phyloP scores from a whole-genome alignment of 192 early-diverging fungal species.

The Backusella mclennaniae region DNA sequence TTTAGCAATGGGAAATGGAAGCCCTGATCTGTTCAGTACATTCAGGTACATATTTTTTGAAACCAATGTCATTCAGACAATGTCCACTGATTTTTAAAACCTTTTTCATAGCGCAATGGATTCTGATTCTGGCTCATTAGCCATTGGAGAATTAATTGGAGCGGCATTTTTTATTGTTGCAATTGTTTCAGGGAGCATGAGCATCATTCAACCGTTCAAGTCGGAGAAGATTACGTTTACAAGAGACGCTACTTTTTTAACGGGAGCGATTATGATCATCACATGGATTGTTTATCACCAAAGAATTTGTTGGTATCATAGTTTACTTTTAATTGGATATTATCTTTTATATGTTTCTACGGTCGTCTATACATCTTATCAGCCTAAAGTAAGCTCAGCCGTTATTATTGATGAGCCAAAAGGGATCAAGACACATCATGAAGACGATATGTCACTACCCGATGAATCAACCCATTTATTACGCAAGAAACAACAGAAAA shows the following conservation, averaged over 20 bases:
- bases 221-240: slow-evolving; percentile 64
- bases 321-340: slow-evolving; percentile 49
- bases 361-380: slow-evolving; percentile 21
- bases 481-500: neutral
- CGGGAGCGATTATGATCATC: slow-evolving; percentile 51
- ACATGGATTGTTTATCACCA: slow-evolving; percentile 50
- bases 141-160: slow-evolving; percentile 87
- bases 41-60: slow-evolving; percentile 30
- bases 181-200: slow-evolving; percentile 80
- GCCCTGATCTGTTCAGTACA: slow-evolving; percentile 87
- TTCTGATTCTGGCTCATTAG: slow-evolving; percentile 70
- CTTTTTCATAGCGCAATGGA: slow-evolving; percentile 53
- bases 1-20: slow-evolving; percentile 85
- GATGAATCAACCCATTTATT: neutral
- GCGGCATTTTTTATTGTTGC: slow-evolving; percentile 80
- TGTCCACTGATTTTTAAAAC: neutral
- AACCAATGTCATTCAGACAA: no score
- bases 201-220: slow-evolving; percentile 74
- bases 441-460: neutral
- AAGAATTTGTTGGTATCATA: slow-evolving; percentile 50
- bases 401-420: neutral
- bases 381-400: slow-evolving; percentile 14
- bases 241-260: slow-evolving; percentile 75
- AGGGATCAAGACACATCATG: neutral
- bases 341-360: slow-evolving; percentile 58